A percentile compares a stretch with the other conserved stretches of the same genome.
Conservation (phyloP, 1,139 yeast species). For the Nadsonia commutata region DNA sequence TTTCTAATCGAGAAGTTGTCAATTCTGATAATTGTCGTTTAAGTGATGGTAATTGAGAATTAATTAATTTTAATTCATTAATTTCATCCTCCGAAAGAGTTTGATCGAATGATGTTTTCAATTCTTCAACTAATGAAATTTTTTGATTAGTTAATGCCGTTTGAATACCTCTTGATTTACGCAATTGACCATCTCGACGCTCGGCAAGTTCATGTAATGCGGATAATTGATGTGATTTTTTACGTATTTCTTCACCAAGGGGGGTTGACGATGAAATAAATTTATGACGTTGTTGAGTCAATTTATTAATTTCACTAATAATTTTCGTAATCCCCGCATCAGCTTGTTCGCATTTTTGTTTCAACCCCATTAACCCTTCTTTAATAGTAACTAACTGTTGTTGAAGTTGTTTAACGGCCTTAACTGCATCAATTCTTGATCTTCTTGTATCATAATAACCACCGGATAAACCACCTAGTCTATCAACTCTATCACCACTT, state of each 20-base stretch:
- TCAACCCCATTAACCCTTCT: background rate
- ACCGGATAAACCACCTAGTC: conserved; percentile 74
- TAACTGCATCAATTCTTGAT: conserved; percentile 50
- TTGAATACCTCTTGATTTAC: background rate
- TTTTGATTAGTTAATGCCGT: background rate
- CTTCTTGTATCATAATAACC: conserved; percentile 64
- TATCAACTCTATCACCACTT: conserved; percentile 83
- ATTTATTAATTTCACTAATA: conserved; percentile 34
- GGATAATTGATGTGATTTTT: background rate
- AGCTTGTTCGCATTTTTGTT: conserved; percentile 1
- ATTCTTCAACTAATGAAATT: background rate
- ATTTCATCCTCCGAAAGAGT: background rate
- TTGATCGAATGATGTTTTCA: background rate
- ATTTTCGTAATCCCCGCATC: conserved; percentile 33
- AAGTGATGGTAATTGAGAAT: background rate
- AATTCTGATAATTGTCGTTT: background rate
- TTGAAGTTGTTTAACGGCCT: background rate
- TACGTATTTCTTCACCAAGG: background rate
- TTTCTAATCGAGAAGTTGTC: background rate
- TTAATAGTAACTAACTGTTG: conserved; percentile 1
- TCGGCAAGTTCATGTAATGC: background rate
- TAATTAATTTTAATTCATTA: background rate
- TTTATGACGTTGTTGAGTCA: conserved; percentile 14
- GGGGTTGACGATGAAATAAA: background rate
- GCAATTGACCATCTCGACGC: background rate